Conservation (phyloP, 176 grass and related monocot genomes). For the Oryza glaberrima region DNA sequence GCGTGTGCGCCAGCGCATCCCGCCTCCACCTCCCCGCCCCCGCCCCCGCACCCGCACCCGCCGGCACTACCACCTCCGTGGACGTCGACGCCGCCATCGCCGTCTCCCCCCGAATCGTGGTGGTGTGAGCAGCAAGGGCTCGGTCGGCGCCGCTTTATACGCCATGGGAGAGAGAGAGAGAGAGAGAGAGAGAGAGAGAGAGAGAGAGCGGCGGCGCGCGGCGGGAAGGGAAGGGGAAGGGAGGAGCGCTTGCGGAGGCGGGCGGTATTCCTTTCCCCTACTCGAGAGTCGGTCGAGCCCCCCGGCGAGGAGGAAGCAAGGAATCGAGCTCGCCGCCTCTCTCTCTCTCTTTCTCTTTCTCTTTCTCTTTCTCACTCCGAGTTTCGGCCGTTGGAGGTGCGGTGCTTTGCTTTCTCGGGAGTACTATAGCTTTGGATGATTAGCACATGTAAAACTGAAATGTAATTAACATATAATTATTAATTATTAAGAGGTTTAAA, state of each 20-base stretch:
- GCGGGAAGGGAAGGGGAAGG: not conserved
- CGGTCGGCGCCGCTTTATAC: constrained; percentile 42
- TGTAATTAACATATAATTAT: too few species aligned
- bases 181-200: not conserved
- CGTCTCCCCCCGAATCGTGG: not conserved
- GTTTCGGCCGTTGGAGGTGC: too few species aligned
- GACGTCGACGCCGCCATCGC: constrained; percentile 27
- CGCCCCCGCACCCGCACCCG: not conserved
- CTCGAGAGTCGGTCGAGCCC: constrained; percentile 14
- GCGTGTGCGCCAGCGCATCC: constrained; percentile 38
- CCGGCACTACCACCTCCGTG: not conserved
- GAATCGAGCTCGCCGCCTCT: constrained; percentile 37
- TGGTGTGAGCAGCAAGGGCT: not conserved
- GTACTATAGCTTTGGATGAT: too few species aligned
- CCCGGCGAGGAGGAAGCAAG: constrained; percentile 43
- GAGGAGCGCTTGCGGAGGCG: constrained; percentile 20
- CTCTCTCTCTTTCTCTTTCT: not conserved
- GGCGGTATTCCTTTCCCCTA: constrained; percentile 35
- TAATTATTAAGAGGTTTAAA: too few species aligned
- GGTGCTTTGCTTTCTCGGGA: too few species aligned
- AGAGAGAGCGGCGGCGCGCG: not conserved
- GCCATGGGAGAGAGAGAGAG: not conserved
- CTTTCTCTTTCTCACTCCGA: not conserved
- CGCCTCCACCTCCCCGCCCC: constrained; percentile 28
- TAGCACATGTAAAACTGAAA: too few species aligned